These are phyloP conservation scores for Albugo candida DNA, from an alignment of 352 stramenopile genomes.

Conservation along the genomic window DNA sequence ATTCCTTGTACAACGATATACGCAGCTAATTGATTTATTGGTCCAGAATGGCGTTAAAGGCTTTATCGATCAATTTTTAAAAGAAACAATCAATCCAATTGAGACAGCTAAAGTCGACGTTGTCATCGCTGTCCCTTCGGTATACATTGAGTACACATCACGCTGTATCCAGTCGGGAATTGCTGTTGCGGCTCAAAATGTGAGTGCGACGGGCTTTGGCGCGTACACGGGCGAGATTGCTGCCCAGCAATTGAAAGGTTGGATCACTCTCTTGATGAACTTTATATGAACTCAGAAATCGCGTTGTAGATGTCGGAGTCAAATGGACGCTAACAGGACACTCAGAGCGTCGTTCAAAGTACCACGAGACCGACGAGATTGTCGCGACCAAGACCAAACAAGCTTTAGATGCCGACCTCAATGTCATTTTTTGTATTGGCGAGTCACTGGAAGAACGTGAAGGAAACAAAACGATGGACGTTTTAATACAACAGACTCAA, in stretches of 20 bases:
- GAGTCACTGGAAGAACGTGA: slow-evolving; percentile 86
- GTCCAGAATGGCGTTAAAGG: slow-evolving; percentile 51
- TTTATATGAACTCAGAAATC: background rate
- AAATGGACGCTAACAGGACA: slow-evolving; percentile 80
- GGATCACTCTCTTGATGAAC: background rate
- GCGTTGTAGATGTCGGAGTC: slow-evolving; percentile 32
- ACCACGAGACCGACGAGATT: slow-evolving; percentile 77
- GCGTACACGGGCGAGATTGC: slow-evolving; percentile 88
- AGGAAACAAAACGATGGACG: slow-evolving; percentile 74
- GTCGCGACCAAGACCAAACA: slow-evolving; percentile 89
- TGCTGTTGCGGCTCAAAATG: slow-evolving; percentile 57
- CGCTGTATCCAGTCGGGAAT: slow-evolving; percentile 35
- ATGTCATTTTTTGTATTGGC: slow-evolving; percentile 94
- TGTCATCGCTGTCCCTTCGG: slow-evolving; percentile 50
- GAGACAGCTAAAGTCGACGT: slow-evolving; percentile 49
- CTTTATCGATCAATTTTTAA: slow-evolving; percentile 69
- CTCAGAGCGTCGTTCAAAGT: slow-evolving; percentile 84
- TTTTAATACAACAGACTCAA: slow-evolving; percentile 91
- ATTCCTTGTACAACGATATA: slow-evolving; percentile 11
- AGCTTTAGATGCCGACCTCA: slow-evolving; percentile 75
- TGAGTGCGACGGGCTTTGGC: slow-evolving; percentile 65
- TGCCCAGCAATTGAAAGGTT: slow-evolving; percentile 74
- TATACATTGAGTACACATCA: slow-evolving; percentile 41
- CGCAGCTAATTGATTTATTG: background rate
- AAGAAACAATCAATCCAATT: slow-evolving; percentile 65